Evolutionary conservation across 208 protist genomes (phyloP).

Genomic region (Leishmania tarentolae): DNA sequence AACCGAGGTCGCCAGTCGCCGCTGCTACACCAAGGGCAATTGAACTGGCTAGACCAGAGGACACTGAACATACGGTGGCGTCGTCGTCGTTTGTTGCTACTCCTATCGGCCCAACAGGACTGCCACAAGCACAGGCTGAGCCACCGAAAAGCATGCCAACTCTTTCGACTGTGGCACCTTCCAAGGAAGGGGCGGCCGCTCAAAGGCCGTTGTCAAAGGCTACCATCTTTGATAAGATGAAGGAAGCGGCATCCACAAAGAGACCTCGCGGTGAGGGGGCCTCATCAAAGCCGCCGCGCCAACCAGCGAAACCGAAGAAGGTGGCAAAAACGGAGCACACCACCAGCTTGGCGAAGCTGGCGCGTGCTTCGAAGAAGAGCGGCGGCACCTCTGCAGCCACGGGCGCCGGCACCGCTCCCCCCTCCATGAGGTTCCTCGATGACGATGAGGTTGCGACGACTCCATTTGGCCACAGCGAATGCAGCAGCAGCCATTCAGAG

Average conservation of each 20-base stretch:
- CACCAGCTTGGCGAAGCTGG: slow-evolving; percentile 70
- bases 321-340: slow-evolving; percentile 34
- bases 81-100: not conserved
- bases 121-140: not conserved
- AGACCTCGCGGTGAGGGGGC: slow-evolving; percentile 6
- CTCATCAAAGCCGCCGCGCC: not conserved
- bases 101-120: not conserved
- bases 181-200: not conserved
- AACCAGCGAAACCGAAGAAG: slow-evolving; percentile 23
- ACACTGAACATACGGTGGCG: not conserved
- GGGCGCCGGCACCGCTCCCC: not conserved
- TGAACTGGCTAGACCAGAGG: not conserved
- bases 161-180: not conserved
- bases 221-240: slow-evolving; percentile 48
- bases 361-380: slow-evolving; percentile 56
- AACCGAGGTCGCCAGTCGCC: not conserved
- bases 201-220: slow-evolving; percentile 8
- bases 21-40: not conserved
- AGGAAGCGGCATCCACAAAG: slow-evolving; percentile 30
- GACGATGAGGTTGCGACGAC: slow-evolving; percentile 27
- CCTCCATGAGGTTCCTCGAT: slow-evolving; percentile 27
- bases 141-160: not conserved
- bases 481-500: slow-evolving; percentile 10
- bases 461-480: slow-evolving; percentile 16
- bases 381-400: not conserved